Evolutionary conservation across 768 basidiomycete genomes (phyloP), one percentile per base, ranked within the genome.

Genomic region (Boletus pseudo-olivaceus): DNA sequence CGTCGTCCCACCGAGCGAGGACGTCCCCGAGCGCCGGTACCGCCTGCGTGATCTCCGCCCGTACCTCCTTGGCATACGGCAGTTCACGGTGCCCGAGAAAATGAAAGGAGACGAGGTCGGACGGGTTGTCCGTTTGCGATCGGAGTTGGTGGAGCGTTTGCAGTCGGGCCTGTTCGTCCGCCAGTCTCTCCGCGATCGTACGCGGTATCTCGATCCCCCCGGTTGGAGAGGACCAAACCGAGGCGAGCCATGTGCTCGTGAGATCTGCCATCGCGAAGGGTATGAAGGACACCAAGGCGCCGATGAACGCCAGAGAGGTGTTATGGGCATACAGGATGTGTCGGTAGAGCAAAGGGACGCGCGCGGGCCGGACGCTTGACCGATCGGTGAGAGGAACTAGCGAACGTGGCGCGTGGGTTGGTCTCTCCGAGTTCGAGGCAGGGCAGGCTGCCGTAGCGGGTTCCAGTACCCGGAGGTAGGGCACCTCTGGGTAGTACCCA

Each of bases 241-340:
- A 64, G 1, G 78, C 62, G 38, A 82, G 71, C 76, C 76, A 81
- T 4, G 76, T 78, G 62, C 76, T 78, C n/a, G 69, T 69, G 43
- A 82, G 66, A 53, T 82, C 79, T 1, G 76, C 75, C 55, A 80
- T 67, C 5, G 70, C 70, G 60, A 81, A 82, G 3, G 80, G 80
- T 9, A 75, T 80, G 57, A 74, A 76, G 15, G 73, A 72, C 48
- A 78, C 64, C 10, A 73, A 55, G 1, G 75, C 67, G 37, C 76
- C 78, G 34, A 77, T 67, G 64, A 81, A 81, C 9, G 76, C 79
- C 4, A 82, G 66, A 0, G 75, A 67, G 1, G 79, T 73, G 50
- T 77, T 81, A 48, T 66, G 62, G 1, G 78, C 76, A 53, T 82
- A 80, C 10, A 82, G 53, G 17, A 77, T 72, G 47, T 79, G 72